Evolutionary conservation across 768 basidiomycete genomes (phyloP), one percentile per base, ranked within the genome.

Genomic region (Ramaria sp.): DNA sequence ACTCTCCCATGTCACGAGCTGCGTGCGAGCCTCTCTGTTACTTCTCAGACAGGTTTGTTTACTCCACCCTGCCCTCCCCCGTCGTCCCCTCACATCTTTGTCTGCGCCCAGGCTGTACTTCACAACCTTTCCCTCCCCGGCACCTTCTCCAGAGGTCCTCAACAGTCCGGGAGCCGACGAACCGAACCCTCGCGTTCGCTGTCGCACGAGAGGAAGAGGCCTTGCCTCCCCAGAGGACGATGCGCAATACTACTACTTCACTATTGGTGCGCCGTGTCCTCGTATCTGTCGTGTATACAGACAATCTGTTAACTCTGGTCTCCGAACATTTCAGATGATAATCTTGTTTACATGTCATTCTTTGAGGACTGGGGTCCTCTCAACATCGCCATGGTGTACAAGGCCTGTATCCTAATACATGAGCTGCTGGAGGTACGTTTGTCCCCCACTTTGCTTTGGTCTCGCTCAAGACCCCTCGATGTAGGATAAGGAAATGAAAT

Each of bases 301-400:
- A 13, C 38, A 19, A 47, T 2, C 22, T n/a, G n/a, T n/a, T 22
- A 42, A 15, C 17, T 38, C 37, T 43, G 42, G 4, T 17, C 39
- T 11, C 13, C 17, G 5, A 38, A 5, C 46, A 3, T 46, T 45
- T 38, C 15, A 57, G 92, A 96, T 71, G 86, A 93, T 75, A 87
- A 91, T 62, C 78, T 96, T 38, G 78, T 87, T 63, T 96, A 96
- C 73, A 79, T 92, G 62, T 90, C 88, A 33, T 96, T 96, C 78
- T 94, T 88, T 69, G 84, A 91, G 68, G 92, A 96, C 69, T 94
- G 90, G 84, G 92, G 92, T 13, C 92, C 92, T 31, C 75, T 93
- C 54, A 92, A 92, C 67, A 76, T 92, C 39, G 84, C 88, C n/a
- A 89, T 88, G 88, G 88, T 92, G 33, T 92, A 91, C 74, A 91